Evolutionary conservation across 2,329 filamentous ascomycete genomes (phyloP), one percentile per base, ranked within the genome.

Genomic region (Aspergillus caelatus): DNA sequence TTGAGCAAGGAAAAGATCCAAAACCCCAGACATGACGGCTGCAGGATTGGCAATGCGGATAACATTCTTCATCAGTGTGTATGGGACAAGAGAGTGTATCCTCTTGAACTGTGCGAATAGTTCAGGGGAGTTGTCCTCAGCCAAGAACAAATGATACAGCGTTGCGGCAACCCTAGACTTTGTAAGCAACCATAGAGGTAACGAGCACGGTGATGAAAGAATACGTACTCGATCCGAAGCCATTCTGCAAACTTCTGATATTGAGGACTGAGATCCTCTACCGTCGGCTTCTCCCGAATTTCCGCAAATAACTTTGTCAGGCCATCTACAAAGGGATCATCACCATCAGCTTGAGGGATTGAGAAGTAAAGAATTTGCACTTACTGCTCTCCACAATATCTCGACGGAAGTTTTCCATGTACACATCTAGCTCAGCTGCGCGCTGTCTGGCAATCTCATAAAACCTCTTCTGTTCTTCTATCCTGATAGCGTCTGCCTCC

Each of bases 201-300:
- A n/a, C 21, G 7, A 16, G 53, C 21, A 57, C 19, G 14, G 41
- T 10, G 30, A 4, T 34, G 9, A 52, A n/a, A 11, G 39, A 34
- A 12, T 7, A 74, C 80, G 58, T 74, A 84, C 81, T 99, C 95
- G 73, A 99, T 99, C 45, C 95, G 90, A 57, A 98, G 83, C 95
- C 95, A 99, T 78, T 99, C 95, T 21, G 94, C 94, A 75, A 99
- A 98, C 77, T 98, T 99, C 74, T 95, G 92, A 77, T 98, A 98
- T 76, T 98, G 94, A 12, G 96, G 90, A 73, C 92, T 96, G 59
- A 99, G 85, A 70, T 97, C 93, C 67, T 88, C 86, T 59, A 99
- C 94, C 4, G 87, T 93, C 64, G 92, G 85, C 81, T 98, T 98
- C 61, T 93, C 89, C 72, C 91, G 91, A 77, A 99, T 96, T 76